phyloP scores from a whole-genome alignment of 2,329 filamentous ascomycete species.

The Paecilomyces variotii region DNA sequence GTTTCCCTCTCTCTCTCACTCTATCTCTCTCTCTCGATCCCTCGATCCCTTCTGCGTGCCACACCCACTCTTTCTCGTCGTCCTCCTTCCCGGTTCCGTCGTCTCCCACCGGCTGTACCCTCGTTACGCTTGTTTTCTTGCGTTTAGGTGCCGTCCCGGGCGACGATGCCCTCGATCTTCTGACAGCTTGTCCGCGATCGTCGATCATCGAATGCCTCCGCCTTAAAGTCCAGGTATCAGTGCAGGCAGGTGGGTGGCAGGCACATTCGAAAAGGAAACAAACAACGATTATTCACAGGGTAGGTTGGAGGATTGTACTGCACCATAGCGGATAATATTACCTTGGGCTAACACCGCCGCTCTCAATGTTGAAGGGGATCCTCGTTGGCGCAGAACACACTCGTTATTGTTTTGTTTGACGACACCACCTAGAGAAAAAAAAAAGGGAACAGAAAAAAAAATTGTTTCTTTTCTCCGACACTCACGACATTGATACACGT shows the following conservation, averaged over 20 bases:
- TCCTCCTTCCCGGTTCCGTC: neutral
- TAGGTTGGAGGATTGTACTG: neutral
- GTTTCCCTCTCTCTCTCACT: neutral
- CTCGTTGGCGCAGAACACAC: neutral
- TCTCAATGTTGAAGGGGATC: neutral
- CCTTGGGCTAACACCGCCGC: neutral
- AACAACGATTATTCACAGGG: neutral
- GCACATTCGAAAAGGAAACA: too few species aligned
- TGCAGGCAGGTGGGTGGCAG: neutral
- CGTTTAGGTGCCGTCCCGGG: neutral
- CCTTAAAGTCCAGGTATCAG: neutral
- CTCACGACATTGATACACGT: neutral
- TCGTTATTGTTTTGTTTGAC: neutral
- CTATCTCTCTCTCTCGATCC: too few species aligned
- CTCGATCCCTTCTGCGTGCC: neutral
- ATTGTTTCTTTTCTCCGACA: neutral
- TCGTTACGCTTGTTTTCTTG: neutral
- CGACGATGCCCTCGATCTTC: neutral
- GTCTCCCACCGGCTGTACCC: neutral
- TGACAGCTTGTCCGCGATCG: neutral
- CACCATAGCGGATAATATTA: neutral
- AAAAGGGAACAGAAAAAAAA: neutral
- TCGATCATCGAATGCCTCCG: neutral
- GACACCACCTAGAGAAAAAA: too few species aligned
- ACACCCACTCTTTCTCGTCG: too few species aligned